phyloP scores from a whole-genome alignment of 2,329 filamentous ascomycete genomes.

The Paraphoma chrysanthemicola region DNA sequence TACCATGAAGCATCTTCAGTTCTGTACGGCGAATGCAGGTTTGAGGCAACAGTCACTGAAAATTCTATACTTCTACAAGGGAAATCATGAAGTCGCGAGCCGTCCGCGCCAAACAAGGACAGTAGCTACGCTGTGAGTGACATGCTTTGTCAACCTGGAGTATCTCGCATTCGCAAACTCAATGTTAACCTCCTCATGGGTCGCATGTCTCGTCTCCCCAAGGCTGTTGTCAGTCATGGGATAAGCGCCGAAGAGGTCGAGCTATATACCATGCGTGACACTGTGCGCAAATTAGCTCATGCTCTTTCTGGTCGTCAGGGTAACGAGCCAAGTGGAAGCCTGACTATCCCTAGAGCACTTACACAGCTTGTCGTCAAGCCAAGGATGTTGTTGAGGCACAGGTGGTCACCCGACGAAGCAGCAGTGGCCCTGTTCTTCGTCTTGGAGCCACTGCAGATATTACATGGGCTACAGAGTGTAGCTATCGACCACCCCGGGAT shows the following conservation, averaged over 20 bases:
- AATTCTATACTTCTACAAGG: not conserved
- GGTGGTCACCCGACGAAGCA: not conserved
- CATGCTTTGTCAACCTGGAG: constrained; percentile 1
- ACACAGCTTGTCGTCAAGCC: not conserved
- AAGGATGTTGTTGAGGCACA: not conserved
- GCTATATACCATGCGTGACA: constrained; percentile 8
- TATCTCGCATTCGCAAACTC: constrained; percentile 5
- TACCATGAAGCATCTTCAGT: constrained; percentile 15
- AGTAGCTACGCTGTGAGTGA: not conserved
- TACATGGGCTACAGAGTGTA: not conserved
- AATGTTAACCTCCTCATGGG: not conserved
- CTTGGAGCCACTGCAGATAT: not conserved
- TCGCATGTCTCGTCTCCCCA: not conserved
- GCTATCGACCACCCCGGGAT: not conserved
- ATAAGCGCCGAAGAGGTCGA: constrained; percentile 9
- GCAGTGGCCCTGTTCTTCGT: not conserved
- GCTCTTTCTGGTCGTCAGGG: not conserved
- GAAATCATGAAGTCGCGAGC: not conserved
- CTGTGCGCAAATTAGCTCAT: constrained; percentile 1
- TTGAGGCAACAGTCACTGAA: constrained; percentile 1
- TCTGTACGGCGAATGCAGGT: constrained; percentile 15
- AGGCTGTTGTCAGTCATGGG: not conserved
- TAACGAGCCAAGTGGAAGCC: not conserved
- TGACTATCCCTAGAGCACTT: not conserved
- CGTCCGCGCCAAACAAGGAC: not conserved